phyloP scores from a whole-genome alignment of 371 early-diverging fungal genomes.

The Paraphysoderma sedebokerense region DNA sequence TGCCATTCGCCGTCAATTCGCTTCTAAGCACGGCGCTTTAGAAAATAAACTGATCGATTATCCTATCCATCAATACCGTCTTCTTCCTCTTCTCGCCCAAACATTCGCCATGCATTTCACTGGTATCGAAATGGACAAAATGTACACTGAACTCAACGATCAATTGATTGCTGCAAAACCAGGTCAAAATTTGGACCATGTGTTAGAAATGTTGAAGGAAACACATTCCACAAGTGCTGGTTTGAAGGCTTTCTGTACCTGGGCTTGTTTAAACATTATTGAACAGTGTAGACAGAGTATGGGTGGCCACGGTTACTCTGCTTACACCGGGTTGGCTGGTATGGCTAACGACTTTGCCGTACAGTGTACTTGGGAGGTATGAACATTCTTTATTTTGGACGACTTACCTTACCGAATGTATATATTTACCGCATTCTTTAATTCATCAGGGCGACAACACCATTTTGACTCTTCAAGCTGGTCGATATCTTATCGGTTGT shows the following conservation, averaged over 20 bases:
- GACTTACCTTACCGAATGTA: not conserved
- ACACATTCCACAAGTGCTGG: conserved; percentile 84
- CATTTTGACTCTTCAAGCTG: conserved; percentile 73
- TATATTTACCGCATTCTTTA: not conserved
- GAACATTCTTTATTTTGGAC: not conserved
- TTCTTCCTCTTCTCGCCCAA: conserved; percentile 78
- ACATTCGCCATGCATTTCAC: conserved; percentile 82
- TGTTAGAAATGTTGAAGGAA: conserved; percentile 65
- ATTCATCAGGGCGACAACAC: conserved; percentile 64
- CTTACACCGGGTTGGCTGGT: conserved; percentile 72
- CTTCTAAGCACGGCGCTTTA: conserved; percentile 18
- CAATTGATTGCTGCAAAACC: conserved; percentile 44
- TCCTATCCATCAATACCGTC: conserved; percentile 77
- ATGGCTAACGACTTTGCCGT: conserved; percentile 82
- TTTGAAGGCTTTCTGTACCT: conserved; percentile 88
- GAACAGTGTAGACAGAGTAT: conserved; percentile 80
- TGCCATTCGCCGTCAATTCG: conserved; percentile 80
- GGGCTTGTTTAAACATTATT: conserved; percentile 68
- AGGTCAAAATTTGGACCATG: conserved; percentile 34
- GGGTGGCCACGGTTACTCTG: conserved; percentile 85
- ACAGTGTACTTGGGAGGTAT: conserved; percentile 72
- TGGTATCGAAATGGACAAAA: conserved; percentile 56
- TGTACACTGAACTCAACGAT: conserved; percentile 61
- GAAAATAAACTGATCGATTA: conserved; percentile 85
- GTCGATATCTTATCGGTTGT: conserved; percentile 68